phyloP scores from a whole-genome alignment of 2,329 filamentous ascomycete genomes.

The Aspergillus hortae region DNA sequence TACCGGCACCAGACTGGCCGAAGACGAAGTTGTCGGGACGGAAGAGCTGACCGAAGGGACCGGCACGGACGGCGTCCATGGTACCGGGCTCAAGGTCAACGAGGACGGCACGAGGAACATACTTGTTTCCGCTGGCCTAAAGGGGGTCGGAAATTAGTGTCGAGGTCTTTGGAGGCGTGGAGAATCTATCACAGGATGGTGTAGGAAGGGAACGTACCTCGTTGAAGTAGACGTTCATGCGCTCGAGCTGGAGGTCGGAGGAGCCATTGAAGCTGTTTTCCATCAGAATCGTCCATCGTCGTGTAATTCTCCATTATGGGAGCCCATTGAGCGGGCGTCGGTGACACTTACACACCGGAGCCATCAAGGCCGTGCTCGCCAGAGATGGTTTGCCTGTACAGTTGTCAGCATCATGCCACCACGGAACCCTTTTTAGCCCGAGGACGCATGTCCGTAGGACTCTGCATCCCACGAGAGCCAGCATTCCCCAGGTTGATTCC shows the following conservation, averaged over 20 bases:
- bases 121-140: slow-evolving; percentile 79
- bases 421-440: not conserved
- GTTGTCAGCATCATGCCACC: slow-evolving; percentile 36
- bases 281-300: slow-evolving; percentile 19
- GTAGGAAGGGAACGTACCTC: slow-evolving; percentile 57
- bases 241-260: slow-evolving; percentile 98
- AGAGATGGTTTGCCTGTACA: slow-evolving; percentile 70
- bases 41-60: slow-evolving; percentile 98
- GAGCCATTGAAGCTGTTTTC: slow-evolving; percentile 83
- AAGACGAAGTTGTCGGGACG: slow-evolving; percentile 99
- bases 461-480: not conserved
- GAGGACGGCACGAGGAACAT: slow-evolving; percentile 97
- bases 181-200: not conserved
- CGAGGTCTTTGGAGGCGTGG: not conserved
- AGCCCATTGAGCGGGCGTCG: slow-evolving; percentile 1
- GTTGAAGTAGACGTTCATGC: slow-evolving; percentile 99
- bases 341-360: slow-evolving; percentile 77
- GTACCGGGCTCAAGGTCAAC: slow-evolving; percentile 99
- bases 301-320: not conserved
- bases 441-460: not conserved
- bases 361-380: slow-evolving; percentile 95
- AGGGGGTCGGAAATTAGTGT: slow-evolving; percentile 7
- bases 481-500: not conserved
- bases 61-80: slow-evolving; percentile 98
- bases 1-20: slow-evolving; percentile 98